These are phyloP conservation scores for Rhodosporidiobolus sp. DNA, from an alignment of 768 basidiomycete genomes.

Conservation along the genomic window DNA sequence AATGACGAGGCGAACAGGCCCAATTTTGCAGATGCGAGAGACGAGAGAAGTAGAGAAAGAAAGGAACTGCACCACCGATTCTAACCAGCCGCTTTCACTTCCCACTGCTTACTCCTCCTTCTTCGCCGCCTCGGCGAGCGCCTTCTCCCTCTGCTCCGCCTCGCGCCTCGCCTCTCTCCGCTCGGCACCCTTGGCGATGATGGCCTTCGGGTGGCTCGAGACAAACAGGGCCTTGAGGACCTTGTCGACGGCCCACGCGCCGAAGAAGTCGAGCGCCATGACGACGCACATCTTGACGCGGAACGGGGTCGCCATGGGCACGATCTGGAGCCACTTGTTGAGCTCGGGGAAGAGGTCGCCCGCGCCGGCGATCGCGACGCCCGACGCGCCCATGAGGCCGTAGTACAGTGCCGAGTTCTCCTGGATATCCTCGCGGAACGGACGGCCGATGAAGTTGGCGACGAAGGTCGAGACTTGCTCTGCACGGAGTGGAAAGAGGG, in stretches of 20 bases:
- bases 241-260: conserved; percentile 79
- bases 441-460: conserved; percentile 96
- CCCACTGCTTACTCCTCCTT: conserved; percentile 14
- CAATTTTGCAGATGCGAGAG: too few species aligned
- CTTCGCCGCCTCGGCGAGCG: conserved; percentile 23
- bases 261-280: conserved; percentile 85
- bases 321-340: conserved; percentile 94
- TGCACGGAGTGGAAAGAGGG: background rate
- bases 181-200: conserved; percentile 30
- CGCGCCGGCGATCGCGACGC: conserved; percentile 88
- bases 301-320: conserved; percentile 87
- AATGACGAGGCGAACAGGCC: too few species aligned
- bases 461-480: conserved; percentile 99
- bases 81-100: too few species aligned
- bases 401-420: conserved; percentile 92
- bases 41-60: too few species aligned
- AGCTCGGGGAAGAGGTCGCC: conserved; percentile 93
- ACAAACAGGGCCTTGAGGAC: conserved; percentile 83
- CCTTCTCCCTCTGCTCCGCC: conserved; percentile 19
- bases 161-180: conserved; percentile 29
- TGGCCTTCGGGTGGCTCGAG: conserved; percentile 50
- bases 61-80: too few species aligned
- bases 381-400: conserved; percentile 81
- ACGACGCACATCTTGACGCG: conserved; percentile 68
- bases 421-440: conserved; percentile 95